Conservation (phyloP, 208 protist species). For the Borovskyia barvae region DNA sequence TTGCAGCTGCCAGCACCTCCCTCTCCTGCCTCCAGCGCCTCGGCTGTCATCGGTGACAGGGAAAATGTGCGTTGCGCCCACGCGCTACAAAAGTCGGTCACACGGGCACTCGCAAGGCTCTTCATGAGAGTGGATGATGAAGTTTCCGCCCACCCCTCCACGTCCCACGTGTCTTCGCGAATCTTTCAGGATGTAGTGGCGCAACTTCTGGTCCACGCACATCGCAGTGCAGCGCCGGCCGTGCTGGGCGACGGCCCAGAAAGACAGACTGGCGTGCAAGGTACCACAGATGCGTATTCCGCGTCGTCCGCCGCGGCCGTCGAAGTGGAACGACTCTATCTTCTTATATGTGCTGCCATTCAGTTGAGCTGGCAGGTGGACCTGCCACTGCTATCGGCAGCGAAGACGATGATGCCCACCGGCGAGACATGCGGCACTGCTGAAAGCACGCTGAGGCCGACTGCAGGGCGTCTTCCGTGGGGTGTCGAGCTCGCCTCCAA, state of each 20-base stretch:
- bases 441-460: not conserved
- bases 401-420: not conserved
- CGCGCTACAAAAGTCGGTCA: conserved; percentile 10
- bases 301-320: conserved; percentile 9
- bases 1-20: conserved; percentile 4
- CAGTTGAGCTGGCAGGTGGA: conserved; percentile 6
- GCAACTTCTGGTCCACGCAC: conserved; percentile 18
- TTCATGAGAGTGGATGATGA: too few relatives aligned
- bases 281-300: not conserved
- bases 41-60: not conserved
- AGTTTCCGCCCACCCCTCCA: too few relatives aligned
- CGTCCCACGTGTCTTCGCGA: too few relatives aligned
- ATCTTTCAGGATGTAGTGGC: conserved; percentile 6
- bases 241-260: not conserved
- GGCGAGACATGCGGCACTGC: not conserved
- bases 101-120: conserved; percentile 16
- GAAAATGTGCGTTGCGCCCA: not conserved
- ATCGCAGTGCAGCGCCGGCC: not conserved
- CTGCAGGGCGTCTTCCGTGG: not conserved
- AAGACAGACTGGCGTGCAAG: conserved; percentile 5
- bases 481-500: conserved; percentile 14
- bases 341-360: conserved; percentile 21
- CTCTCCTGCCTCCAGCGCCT: not conserved
- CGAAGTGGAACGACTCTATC: conserved; percentile 24
- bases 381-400: not conserved